phyloP scores from a whole-genome alignment of 164 flowering plant genomes.

The Echeveria elegans region DNA sequence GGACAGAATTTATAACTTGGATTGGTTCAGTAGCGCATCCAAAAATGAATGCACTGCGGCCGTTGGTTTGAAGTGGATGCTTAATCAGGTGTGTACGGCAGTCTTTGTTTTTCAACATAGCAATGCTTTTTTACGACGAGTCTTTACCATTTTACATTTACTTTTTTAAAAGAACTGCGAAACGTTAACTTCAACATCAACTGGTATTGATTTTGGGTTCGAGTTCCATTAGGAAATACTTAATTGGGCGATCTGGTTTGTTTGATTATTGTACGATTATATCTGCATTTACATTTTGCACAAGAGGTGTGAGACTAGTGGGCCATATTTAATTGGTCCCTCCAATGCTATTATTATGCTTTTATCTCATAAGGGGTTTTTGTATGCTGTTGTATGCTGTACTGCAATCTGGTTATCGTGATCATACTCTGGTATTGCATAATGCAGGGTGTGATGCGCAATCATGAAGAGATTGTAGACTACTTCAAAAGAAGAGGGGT shows the following conservation, averaged over 20 bases:
- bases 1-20: conserved; percentile 48
- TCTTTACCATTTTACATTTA: too few species aligned
- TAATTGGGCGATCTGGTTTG: background rate
- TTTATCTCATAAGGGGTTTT: background rate
- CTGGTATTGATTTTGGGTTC: too few species aligned
- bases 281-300: background rate
- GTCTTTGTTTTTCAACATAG: too few species aligned
- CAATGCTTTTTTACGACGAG: too few species aligned
- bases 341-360: background rate
- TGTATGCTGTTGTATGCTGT: background rate
- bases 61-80: conserved; percentile 70
- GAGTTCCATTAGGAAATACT: background rate
- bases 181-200: too few species aligned
- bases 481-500: conserved; percentile 51
- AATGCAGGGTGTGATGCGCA: conserved; percentile 55
- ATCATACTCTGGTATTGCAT: background rate
- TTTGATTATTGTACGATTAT: background rate
- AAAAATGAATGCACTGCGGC: conserved; percentile 72
- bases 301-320: background rate
- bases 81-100: too few species aligned
- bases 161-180: too few species aligned
- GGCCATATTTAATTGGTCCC: background rate
- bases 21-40: conserved; percentile 57
- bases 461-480: conserved; percentile 45
- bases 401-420: background rate